A percentile compares a stretch with the other conserved stretches of the same genome.
Evolutionary conservation across 2,329 filamentous ascomycete species (phyloP).

Genomic region (Arthrinium puccinioides): DNA sequence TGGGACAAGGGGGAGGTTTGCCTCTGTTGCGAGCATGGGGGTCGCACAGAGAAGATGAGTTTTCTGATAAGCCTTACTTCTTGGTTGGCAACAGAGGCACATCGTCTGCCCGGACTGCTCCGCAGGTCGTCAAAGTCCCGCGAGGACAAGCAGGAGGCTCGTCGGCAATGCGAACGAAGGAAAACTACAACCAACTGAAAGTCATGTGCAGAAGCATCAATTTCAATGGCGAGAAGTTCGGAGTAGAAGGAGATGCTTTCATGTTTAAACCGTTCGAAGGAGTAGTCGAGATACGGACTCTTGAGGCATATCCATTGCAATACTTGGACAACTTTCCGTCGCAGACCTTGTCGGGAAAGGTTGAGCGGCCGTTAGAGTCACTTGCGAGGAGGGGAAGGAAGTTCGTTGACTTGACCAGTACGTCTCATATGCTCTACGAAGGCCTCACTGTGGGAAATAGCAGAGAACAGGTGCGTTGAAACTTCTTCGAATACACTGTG

Average conservation of each 20-base stretch:
- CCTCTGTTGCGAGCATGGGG: background rate
- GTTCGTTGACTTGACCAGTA: constrained; percentile 12
- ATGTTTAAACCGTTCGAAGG: constrained; percentile 18
- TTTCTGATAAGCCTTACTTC: too few relatives aligned
- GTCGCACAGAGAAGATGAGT: background rate
- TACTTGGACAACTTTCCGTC: constrained; percentile 4
- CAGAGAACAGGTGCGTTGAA: background rate
- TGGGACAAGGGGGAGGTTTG: background rate
- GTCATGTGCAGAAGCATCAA: constrained; percentile 17
- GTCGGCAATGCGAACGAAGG: too few relatives aligned
- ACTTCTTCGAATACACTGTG: too few relatives aligned
- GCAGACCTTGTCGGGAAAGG: background rate
- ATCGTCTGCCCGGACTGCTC: too few relatives aligned
- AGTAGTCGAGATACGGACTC: constrained; percentile 12
- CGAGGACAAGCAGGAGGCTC: too few relatives aligned
- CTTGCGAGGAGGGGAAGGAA: constrained; percentile 8
- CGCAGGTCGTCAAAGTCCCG: too few relatives aligned
- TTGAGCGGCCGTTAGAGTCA: constrained; percentile 1
- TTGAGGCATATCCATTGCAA: constrained; percentile 17
- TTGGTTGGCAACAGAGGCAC: too few relatives aligned
- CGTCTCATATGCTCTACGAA: constrained; percentile 21
- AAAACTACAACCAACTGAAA: constrained; percentile 6
- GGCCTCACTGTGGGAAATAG: constrained; percentile 7
- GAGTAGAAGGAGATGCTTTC: constrained; percentile 12
- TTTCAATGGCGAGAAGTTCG: constrained; percentile 16